Conservation (phyloP, 2,329 filamentous ascomycete species). For the Gnomoniopsis sp. region DNA sequence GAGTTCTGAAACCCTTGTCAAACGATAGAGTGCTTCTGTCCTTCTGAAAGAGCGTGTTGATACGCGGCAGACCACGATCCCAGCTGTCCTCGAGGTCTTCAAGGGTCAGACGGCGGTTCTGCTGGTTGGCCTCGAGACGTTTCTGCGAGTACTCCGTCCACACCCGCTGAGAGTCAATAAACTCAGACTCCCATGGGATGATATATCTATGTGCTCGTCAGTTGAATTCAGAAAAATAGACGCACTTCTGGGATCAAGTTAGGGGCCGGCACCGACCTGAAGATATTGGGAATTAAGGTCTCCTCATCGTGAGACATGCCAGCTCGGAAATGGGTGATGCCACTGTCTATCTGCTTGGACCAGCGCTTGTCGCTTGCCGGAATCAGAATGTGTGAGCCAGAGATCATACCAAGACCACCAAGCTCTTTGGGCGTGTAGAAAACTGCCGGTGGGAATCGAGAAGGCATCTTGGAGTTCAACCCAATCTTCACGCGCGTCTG, state of each 20-base stretch:
- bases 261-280: constrained; percentile 41
- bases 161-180: constrained; percentile 96
- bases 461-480: constrained; percentile 98
- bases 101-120: constrained; percentile 89
- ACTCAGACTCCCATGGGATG: constrained; percentile 98
- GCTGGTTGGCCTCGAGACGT: constrained; percentile 91
- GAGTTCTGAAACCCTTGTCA: constrained; percentile 94
- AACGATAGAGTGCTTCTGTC: constrained; percentile 95
- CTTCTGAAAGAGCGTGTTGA: constrained; percentile 99
- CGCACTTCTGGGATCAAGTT: background rate
- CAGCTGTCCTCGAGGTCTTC: constrained; percentile 98
- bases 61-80: constrained; percentile 95
- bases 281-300: constrained; percentile 96
- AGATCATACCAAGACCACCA: constrained; percentile 97
- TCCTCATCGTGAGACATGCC: constrained; percentile 99
- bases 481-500: constrained; percentile 99
- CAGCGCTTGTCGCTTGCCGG: constrained; percentile 96
- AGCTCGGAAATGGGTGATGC: constrained; percentile 92
- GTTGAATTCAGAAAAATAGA: no score
- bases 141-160: constrained; percentile 99
- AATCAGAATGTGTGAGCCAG: constrained; percentile 95
- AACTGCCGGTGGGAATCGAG: constrained; percentile 93
- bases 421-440: constrained; percentile 99
- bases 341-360: constrained; percentile 97
- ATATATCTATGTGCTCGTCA: constrained; percentile 63